Evolutionary conservation across 768 basidiomycete species (phyloP).

Genomic region (Suillus subluteus): DNA sequence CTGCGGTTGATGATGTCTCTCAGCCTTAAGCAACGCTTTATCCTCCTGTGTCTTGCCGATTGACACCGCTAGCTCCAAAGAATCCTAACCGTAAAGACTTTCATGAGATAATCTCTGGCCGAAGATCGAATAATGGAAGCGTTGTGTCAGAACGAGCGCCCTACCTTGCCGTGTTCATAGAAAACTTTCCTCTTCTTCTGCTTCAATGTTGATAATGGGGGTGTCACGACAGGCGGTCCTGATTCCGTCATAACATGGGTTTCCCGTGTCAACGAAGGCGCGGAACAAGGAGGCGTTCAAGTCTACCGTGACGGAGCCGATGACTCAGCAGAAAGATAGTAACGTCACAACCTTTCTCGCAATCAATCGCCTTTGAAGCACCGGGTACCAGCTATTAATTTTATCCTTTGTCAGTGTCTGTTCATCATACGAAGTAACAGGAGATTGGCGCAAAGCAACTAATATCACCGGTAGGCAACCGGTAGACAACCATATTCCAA

Average conservation of each 20-base stretch:
- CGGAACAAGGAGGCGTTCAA: slow-evolving; percentile 2
- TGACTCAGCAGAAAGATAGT: slow-evolving; percentile 22
- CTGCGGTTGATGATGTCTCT: slow-evolving; percentile 45
- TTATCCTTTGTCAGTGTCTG: neutral
- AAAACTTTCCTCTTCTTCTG: slow-evolving; percentile 32
- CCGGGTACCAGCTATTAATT: neutral
- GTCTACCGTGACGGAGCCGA: slow-evolving; percentile 26
- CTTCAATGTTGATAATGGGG: slow-evolving; percentile 27
- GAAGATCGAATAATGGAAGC: slow-evolving; percentile 13
- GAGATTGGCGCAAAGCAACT: slow-evolving; percentile 15
- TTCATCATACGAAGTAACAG: slow-evolving; percentile 14
- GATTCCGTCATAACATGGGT: slow-evolving; percentile 30
- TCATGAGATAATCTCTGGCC: slow-evolving; percentile 25
- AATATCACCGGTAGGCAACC: slow-evolving; percentile 21
- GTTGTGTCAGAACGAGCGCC: slow-evolving; percentile 19
- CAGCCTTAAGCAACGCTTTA: slow-evolving; percentile 42
- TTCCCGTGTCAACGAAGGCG: slow-evolving; percentile 14
- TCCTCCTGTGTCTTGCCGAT: slow-evolving; percentile 52
- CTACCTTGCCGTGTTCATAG: slow-evolving; percentile 38
- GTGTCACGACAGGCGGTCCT: slow-evolving; percentile 23
- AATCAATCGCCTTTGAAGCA: slow-evolving; percentile 4
- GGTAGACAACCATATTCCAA: neutral
- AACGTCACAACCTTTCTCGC: neutral
- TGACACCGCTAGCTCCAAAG: slow-evolving; percentile 47
- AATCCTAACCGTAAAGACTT: slow-evolving; percentile 41